Evolutionary conservation across 2,329 filamentous ascomycete genomes (phyloP), one percentile per base, ranked within the genome.

Genomic region (Immersiporthe knoxdaviesiana): DNA sequence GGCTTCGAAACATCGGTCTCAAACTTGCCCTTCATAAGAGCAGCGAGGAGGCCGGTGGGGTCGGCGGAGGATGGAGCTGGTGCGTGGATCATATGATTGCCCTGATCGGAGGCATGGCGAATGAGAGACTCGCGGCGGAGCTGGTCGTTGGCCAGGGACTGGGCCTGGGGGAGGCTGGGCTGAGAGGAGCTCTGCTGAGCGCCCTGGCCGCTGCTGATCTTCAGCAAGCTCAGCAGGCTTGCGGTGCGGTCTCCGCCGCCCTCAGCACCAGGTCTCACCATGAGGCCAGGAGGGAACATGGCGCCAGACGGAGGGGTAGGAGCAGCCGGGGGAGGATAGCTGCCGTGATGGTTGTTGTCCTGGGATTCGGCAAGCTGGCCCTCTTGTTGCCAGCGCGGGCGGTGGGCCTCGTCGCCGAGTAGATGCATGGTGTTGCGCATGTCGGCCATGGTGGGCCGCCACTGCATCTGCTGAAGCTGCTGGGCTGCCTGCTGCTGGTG

Each of bases 141-240:
- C 32, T 75, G 73, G 62, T 75, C 65, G 65, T 65, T 61, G 74
- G 73, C 21, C n/a, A 64, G 67, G 56, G 37, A 41, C 32, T 73
- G 74, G 27, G 66, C 41, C 32, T 73, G 74, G 27, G 66, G 58
- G 18, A 60, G 56, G 67, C 73, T 75, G 60, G 72, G 70, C 41
- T 76, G 70, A 18, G 62, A 70, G 71, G 60, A 70, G 69, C n/a
- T 67, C 69, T 67, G 70, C 68, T 71, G 68, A 18, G 56, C 63
- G 58, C 70, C 70, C 56, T 72, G 73, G 63, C 79, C 78, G 60
- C 82, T 80, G 72, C 84, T 87, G 74, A 88, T 89, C 81, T 90
- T 90, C 77, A 90, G 83, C 67, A 90, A 81, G 73, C 87, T 89
- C 75, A 90, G 79, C 74, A 90, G 76, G 73, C 85, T 87, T 68